Base-by-base conservation (phyloP, 345 rosid genomes). In the Citrus sp. region DNA sequence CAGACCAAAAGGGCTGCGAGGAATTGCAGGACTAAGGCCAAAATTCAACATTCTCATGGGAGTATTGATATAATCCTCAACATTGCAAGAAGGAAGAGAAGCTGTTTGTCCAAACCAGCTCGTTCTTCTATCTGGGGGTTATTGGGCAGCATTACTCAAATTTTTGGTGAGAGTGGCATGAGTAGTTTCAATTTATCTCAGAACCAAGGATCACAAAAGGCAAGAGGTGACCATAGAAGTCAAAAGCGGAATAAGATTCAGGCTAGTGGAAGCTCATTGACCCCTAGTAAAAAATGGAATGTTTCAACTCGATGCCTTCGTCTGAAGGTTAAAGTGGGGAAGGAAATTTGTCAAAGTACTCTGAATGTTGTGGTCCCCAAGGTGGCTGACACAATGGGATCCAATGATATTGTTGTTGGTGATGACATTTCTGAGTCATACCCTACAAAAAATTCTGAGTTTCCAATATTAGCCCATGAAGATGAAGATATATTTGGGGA, bases 71-170 rank as follows among this genome's bases (percentile, higher is more conserved):
- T 85, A 51, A 67, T 85, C 67, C 76, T 85, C 24, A 87, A 86
- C 71, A 81, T 81, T 71, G 77, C 87, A 68, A 92, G 86, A 82
- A 88, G 86, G 86, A 92, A 85, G 90, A 92, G 99, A 81, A 94
- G 92, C 82, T 87, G 81, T 81, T 67, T 84, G 77, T 82, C 89
- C 72, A 94, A 89, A 83, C 85, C 87, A 30, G 88, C 86, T 75
- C 94, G 98, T 72, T 83, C 94, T 80, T 90, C 92, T 75, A 76
- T 75, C 51, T 92, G 98, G 99, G 98, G 98, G 70, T 86, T 83
- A 73, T 77, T 80, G 49, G 82, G 86, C 78, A 88, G 82, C 75
- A 82, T 90, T 76, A 75, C 87, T 32, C 87, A 86, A 80, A 74
- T 81, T 72, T 88, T 89, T 81, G 79, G 61, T 72, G 78, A 54